Base-by-base conservation (phyloP, 1,139 yeast species). In the Barnettozyma hawaiiensis region DNA sequence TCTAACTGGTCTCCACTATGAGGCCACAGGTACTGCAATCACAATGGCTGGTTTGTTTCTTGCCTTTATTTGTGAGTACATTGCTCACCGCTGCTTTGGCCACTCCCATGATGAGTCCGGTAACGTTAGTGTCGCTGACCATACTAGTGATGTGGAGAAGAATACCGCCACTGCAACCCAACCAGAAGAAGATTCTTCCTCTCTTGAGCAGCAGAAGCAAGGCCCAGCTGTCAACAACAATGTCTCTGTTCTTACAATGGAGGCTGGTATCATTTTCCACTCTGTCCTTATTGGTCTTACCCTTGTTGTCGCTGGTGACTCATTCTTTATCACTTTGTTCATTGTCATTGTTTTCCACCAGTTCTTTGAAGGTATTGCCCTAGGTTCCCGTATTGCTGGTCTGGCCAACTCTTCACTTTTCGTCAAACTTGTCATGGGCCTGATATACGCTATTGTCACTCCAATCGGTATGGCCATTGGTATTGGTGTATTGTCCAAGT, bases 381-480 rank as follows among this genome's bases (percentile, higher is more conserved):
- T 85, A 49, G 95, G 95, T 34, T 75, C 94, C 4, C 73, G 95
- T 57, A 71, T 86, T 45, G 82, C 94, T 1, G 66, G 73, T 7
- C 59, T 66, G 63, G 19, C 22, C 3, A n/a, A 32, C 2, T 28
- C 45, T 10, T 15, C 9, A 9, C 14, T 26, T 7, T 11, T 39
- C 7, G 16, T 16, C 7, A 48, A 44, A 16, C 7, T 40, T 3
- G 1, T 37, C 7, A 67, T 77, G 46, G 85, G 85, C n/a, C 28
- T 66, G 10, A 77, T 71, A 7, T 85, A 80, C 62, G 80, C 83
- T 11, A 49, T 85, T 23, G 74, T 84, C 35, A 84, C 95, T 2
- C 95, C 95, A 9, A 70, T 85, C 45, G 76, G 87, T 38, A 80
- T 84, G 62, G 90, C 86, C 19, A 79, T 84, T 59, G 95, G 95